Conservation (phyloP, 2,329 filamentous ascomycete species). For the Trichoderma sp. region DNA sequence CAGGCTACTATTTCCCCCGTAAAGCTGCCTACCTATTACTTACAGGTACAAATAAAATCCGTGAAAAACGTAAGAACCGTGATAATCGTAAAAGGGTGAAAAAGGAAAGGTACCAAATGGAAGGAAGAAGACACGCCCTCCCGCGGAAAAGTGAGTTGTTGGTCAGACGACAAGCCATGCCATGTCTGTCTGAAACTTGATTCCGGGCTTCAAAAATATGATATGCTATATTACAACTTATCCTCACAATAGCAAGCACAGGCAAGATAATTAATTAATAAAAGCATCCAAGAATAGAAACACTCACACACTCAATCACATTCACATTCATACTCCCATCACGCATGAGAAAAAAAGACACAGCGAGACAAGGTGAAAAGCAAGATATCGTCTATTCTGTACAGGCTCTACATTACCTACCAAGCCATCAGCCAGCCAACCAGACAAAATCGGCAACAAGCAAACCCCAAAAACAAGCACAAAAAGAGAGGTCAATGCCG, state of each 20-base stretch:
- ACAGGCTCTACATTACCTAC: background rate
- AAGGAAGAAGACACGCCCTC: background rate
- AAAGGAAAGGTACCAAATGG: background rate
- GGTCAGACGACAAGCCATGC: background rate
- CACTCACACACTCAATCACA: background rate
- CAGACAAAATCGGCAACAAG: background rate
- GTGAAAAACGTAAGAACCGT: background rate
- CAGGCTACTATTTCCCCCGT: no score
- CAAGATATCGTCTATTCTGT: background rate
- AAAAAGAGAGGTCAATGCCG: background rate
- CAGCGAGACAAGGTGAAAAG: background rate
- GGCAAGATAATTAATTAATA: background rate
- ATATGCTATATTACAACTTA: background rate
- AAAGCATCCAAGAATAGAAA: background rate
- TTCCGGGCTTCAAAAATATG: background rate
- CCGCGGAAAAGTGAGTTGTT: background rate
- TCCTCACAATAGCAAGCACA: background rate
- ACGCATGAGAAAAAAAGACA: background rate
- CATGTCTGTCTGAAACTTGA: background rate
- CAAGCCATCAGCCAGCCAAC: background rate
- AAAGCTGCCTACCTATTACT: no score
- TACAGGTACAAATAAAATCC: no score
- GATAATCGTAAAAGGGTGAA: background rate
- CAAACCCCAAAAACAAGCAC: no score
- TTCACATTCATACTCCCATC: background rate